Conservation (phyloP, 2,329 filamentous ascomycete genomes). For the Tolypocladium inflatum region DNA sequence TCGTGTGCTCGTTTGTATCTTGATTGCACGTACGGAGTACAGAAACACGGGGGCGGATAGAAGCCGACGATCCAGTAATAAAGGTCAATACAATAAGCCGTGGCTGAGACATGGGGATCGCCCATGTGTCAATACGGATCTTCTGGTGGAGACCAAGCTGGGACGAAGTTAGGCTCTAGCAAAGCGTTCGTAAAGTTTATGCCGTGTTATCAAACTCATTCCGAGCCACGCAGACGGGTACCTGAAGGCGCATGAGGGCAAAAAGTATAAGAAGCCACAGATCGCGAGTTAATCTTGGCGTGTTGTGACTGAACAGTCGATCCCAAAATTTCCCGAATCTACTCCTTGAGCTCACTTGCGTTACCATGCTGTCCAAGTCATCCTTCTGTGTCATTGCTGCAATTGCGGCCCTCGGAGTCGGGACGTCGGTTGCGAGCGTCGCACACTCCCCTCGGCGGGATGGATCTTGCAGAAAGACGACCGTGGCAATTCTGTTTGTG, state of each 20-base stretch:
- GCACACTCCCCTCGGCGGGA: background rate
- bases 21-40: background rate
- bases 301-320: background rate
- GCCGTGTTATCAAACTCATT: background rate
- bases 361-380: background rate
- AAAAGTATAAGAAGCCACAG: background rate
- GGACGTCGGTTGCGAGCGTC: constrained; percentile 4
- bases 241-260: background rate
- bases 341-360: no score
- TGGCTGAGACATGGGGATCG: background rate
- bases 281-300: background rate
- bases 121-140: background rate
- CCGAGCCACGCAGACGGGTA: background rate
- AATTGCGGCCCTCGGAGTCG: constrained; percentile 1
- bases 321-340: background rate
- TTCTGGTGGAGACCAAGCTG: background rate
- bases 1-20: background rate
- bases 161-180: background rate
- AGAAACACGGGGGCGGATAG: background rate
- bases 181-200: background rate
- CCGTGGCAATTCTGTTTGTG: constrained; percentile 20
- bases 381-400: background rate
- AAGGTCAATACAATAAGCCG: background rate
- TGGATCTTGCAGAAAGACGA: constrained; percentile 16
- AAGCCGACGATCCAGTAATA: background rate